Evolutionary conservation across 495 filamentous ascomycete species (phyloP), one percentile per base, ranked within the genome.

Genomic region (Polyplosphaeria fusca): DNA sequence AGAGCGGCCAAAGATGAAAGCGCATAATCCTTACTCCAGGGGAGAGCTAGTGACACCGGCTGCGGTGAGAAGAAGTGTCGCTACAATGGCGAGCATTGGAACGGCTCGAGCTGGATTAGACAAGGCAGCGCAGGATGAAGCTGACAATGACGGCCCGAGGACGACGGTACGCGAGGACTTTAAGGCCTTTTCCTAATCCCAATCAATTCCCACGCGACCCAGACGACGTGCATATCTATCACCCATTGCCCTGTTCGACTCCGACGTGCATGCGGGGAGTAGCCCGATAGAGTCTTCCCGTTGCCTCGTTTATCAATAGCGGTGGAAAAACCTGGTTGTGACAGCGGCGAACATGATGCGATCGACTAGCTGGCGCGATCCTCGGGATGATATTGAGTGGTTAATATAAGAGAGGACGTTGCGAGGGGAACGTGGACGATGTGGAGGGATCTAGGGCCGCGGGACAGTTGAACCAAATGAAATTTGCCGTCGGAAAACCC

Each of bases 1-100:
- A 51, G 28, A 39, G 13, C 23, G 13, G 5, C 14, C 30, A 49
- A 12, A 27, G 35, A 14, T 11, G 5, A 5, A 19, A 4, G 16
- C 5, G 14, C 18, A 12, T 4, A 11, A 49, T n/a, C n/a, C 47
- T 23, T 51, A 51, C 52, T 47, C 18, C n/a, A 55, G 38, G 14
- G 52, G 52, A 2, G 52, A 46, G 30, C 14, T 28, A 38, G 20
- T 26, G 25, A 47, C 20, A 26, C 38, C 41, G 30, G 52, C 20
- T 13, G 52, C 42, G 11, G 42, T 42, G 22, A 55, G 30, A 24
- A 47, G 41, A 18, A 55, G 18, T 24, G 41, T 40, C 19, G 35
- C 37, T 23, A 28, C 41, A 35, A 14, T 35, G 14, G 30, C 30
- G 14, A 35, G 7, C 30, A 35, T 35, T 35, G 30, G 14, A 35